Conservation (phyloP, 2,329 filamentous ascomycete genomes). For the Alternaria viburni region DNA sequence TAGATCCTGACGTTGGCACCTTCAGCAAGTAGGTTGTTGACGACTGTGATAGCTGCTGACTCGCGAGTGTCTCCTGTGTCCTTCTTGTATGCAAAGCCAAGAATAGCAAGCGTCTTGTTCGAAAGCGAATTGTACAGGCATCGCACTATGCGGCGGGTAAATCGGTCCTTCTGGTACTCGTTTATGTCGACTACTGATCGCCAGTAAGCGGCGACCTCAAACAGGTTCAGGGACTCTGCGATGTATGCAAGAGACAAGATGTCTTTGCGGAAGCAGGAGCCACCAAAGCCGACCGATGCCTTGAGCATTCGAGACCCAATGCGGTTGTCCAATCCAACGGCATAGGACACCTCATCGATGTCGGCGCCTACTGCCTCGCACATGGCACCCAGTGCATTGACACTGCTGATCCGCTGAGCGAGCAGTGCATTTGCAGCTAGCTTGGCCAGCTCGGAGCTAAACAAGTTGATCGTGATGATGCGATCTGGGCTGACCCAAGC, state of each 20-base stretch:
- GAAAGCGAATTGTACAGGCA: slow-evolving; percentile 72
- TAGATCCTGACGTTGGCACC: slow-evolving; percentile 1
- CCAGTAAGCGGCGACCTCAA: slow-evolving; percentile 79
- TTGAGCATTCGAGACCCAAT: slow-evolving; percentile 77
- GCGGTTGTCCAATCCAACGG: slow-evolving; percentile 72
- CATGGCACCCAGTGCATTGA: slow-evolving; percentile 81
- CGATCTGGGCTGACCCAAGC: slow-evolving; percentile 71
- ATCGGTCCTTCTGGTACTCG: slow-evolving; percentile 74
- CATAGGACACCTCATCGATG: slow-evolving; percentile 72
- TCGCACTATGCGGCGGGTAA: slow-evolving; percentile 64
- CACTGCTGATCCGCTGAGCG: slow-evolving; percentile 79
- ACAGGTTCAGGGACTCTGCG: slow-evolving; percentile 71
- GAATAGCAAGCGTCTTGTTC: slow-evolving; percentile 72
- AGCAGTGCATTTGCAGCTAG: slow-evolving; percentile 81
- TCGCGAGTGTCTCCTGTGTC: slow-evolving; percentile 75
- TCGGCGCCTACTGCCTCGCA: slow-evolving; percentile 79
- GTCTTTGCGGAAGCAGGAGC: slow-evolving; percentile 83
- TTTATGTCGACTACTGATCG: slow-evolving; percentile 76
- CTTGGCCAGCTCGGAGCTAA: slow-evolving; percentile 80
- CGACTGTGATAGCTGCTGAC: not conserved
- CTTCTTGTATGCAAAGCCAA: slow-evolving; percentile 83
- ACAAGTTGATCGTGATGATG: slow-evolving; percentile 76
- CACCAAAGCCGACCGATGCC: slow-evolving; percentile 78
- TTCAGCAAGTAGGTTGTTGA: slow-evolving; percentile 1
- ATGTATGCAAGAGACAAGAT: slow-evolving; percentile 76